Evolutionary conservation across 1,284 basidiomycete species (phyloP).

Genomic region (Apiotrichum siamense): DNA sequence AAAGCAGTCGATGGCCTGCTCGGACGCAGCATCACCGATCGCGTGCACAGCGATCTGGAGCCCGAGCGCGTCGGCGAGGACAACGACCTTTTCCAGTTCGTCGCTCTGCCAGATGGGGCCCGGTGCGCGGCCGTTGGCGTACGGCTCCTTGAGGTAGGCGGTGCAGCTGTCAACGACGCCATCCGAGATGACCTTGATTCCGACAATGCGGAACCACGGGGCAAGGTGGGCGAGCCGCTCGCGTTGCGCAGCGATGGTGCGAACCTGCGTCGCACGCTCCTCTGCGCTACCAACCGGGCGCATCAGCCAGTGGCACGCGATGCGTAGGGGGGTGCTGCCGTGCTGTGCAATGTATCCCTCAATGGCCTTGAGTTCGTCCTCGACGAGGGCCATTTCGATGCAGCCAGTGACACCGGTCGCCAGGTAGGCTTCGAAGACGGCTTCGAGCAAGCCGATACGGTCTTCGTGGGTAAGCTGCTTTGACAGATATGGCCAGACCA

Average conservation of each 20-base stretch:
- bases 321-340: constrained; percentile 20
- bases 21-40: constrained; percentile 33
- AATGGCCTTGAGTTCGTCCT: constrained; percentile 24
- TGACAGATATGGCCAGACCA: constrained; percentile 27
- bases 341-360: constrained; percentile 16
- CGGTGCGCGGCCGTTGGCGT: constrained; percentile 19
- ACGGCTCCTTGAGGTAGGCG: constrained; percentile 30
- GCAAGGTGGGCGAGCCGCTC: constrained; percentile 11
- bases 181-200: constrained; percentile 36
- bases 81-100: constrained; percentile 22
- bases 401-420: constrained; percentile 26
- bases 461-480: constrained; percentile 10
- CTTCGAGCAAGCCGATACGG: constrained; percentile 15
- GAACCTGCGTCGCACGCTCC: constrained; percentile 16
- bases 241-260: constrained; percentile 19
- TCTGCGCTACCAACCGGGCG: constrained; percentile 17
- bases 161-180: constrained; percentile 37
- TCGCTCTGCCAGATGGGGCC: constrained; percentile 32
- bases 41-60: constrained; percentile 34
- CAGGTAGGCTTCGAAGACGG: constrained; percentile 24
- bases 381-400: constrained; percentile 27
- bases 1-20: constrained; percentile 30
- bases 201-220: constrained; percentile 23
- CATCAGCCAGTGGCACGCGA: constrained; percentile 29
- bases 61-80: constrained; percentile 25